A percentile compares a stretch with the other conserved stretches of the same genome.
Evolutionary conservation across 169 alveolate genomes (phyloP).

Genomic region (Theileria sp.): DNA sequence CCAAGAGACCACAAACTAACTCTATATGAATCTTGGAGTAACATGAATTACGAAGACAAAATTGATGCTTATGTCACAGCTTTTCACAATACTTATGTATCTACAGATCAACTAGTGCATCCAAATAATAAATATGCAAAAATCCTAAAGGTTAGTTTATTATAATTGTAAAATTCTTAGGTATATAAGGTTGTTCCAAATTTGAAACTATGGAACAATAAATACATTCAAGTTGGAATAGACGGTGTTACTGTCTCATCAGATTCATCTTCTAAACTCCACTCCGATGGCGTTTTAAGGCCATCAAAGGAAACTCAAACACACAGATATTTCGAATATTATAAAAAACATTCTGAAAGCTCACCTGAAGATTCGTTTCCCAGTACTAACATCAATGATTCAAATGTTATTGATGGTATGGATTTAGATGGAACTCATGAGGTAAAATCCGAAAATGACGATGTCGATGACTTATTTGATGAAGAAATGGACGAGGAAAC

Average conservation of each 20-base stretch:
- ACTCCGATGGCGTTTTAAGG: slow-evolving; percentile 35
- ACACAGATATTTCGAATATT: slow-evolving; percentile 56
- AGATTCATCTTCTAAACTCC: slow-evolving; percentile 37
- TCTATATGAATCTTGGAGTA: slow-evolving; percentile 27
- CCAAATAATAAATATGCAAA: slow-evolving; percentile 53
- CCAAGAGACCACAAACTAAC: not conserved
- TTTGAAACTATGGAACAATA: slow-evolving; percentile 51
- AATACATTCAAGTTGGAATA: slow-evolving; percentile 63
- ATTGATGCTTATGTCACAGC: slow-evolving; percentile 23
- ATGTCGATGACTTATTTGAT: slow-evolving; percentile 29
- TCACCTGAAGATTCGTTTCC: slow-evolving; percentile 9
- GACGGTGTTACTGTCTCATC: slow-evolving; percentile 42
- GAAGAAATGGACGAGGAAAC: slow-evolving; percentile 11
- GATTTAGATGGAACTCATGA: not conserved
- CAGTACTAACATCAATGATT: not conserved
- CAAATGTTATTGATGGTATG: not conserved
- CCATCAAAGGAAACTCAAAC: slow-evolving; percentile 60
- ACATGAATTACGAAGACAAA: slow-evolving; percentile 40
- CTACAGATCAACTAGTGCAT: slow-evolving; percentile 20
- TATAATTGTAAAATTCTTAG: slow-evolving; percentile 9
- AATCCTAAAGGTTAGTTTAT: slow-evolving; percentile 43
- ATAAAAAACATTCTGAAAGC: not conserved
- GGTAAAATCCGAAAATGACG: not conserved
- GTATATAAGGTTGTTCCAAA: slow-evolving; percentile 56
- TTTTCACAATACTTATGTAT: slow-evolving; percentile 44